Base-by-base conservation (phyloP, 1,139 yeast genomes). In the Yamadazyma kanchanaburiensis region DNA sequence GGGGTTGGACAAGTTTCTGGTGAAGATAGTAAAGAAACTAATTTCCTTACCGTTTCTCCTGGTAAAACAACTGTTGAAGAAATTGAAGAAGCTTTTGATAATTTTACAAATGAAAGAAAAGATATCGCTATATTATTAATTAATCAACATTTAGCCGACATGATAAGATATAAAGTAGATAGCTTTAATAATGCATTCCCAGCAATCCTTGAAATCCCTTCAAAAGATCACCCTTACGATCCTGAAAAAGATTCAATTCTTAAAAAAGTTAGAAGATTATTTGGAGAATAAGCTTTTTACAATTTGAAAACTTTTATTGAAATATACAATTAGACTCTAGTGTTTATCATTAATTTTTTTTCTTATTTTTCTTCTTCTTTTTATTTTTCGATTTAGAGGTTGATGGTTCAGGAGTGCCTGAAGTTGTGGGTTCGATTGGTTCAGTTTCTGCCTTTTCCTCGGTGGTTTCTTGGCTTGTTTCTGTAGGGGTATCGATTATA, bases 171-270 rank as follows among this genome's bases (percentile, higher is more conserved):
- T 45, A 72, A 75, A 44, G 88, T 91, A 28, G 99, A 94, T 52
- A 70, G 75, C 28, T 91, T 75, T 60, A 79, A 95, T 20, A 79
- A 80, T 46, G 95, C 98, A 8, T 91, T 91, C 60, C 99, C 99
- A 6, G 96, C 98, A 3, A 79, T 91, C 30, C 70, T 91, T 51
- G 99, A 91, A 61, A 91, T 91, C 45, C 99, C 99, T 22, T 86
- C 97, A 12, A 91, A 91, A 65, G 99, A 91, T 53, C 97, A 91
- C 56, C 98, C 99, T 14, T 91, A 91, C 56, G 89, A 91, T 58
- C 98, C 98, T 15, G 97, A 89, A 58, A 94, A 89, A 77, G 99
- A 91, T 60, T 83, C 95, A 14, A 88, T 91, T 33, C 72, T 91
- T 63, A 81, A 94, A 64, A 82, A 94, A 56, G 98, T 91, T 19